A percentile compares a stretch with the other conserved stretches of the same genome.
phyloP scores from a whole-genome alignment of 768 basidiomycete genomes.

The Lactifluus subvellereus region DNA sequence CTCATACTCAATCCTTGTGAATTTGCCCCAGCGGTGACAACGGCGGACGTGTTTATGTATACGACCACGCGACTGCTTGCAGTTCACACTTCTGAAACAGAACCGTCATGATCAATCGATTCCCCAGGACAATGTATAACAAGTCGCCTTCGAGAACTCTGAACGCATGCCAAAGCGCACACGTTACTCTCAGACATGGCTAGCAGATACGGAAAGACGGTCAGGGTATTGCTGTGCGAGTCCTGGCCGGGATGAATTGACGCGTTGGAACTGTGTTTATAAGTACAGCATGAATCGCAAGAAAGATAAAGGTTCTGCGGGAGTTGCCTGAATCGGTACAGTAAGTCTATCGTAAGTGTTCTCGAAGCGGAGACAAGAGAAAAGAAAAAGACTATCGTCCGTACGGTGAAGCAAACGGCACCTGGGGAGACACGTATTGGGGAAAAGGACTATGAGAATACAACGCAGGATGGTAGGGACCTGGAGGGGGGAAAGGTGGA shows the following conservation, averaged over 20 bases:
- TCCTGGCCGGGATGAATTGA: too few species aligned
- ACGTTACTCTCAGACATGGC: too few species aligned
- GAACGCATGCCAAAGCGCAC: not conserved
- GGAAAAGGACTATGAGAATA: not conserved
- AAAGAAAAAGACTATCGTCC: constrained; percentile 2
- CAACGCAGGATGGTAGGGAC: not conserved
- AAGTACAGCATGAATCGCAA: not conserved
- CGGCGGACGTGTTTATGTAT: constrained; percentile 22
- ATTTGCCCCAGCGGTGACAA: constrained; percentile 18
- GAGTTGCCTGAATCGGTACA: not conserved
- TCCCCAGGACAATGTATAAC: not conserved
- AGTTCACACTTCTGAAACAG: not conserved
- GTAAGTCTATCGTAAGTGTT: not conserved
- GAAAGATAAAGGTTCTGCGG: not conserved
- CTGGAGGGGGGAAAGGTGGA: not conserved
- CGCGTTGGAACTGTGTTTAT: too few species aligned
- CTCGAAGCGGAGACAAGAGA: not conserved
- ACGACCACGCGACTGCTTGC: constrained; percentile 10
- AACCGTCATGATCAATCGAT: not conserved
- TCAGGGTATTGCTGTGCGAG: not conserved
- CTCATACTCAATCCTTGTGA: not conserved
- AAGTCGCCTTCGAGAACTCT: not conserved
- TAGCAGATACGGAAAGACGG: not conserved
- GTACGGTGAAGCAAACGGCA: not conserved
- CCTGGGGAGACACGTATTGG: not conserved